Evolutionary conservation across 1,284 basidiomycete genomes (phyloP), one percentile per base, ranked within the genome.

Genomic region (Crucibulum cyathiforme): DNA sequence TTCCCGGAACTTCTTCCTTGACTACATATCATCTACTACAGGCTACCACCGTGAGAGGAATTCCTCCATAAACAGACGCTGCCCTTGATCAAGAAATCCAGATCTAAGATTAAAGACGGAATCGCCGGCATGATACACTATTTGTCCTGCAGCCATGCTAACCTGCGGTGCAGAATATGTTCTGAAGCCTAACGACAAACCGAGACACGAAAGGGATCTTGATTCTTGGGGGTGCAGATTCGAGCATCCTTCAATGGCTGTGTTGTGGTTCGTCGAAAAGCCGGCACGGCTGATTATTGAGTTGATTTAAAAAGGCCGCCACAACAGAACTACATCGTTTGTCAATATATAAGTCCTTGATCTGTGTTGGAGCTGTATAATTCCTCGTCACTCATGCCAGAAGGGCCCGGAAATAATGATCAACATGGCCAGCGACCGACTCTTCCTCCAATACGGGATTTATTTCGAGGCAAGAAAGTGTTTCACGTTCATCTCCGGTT

Each of bases 381-480:
- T 80, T 76, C 80, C 70, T 78, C 74, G 53, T 72, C 72, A 15
- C 19, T 19, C 10, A 15, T 15, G 24, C 46, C 15, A n/a, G 46
- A 48, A 24, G 24, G 24, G 57, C 69, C 74, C 61, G 65, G 69
- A 52, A 74, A 77, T 59, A 71, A 71, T 61, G 68, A 70, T 46
- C 69, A 75, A 63, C 77, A 77, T 66, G 76, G 76, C 56, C 70
- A 77, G 60, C 82, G 88, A 53, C 88, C 89, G 56, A 89, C 85
- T n/a, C 85, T 93, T 55, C 90, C 90, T 47, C 83, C 89, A 50
- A 92, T 93, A 59, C 87, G 88, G 56, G 87, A 90, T 72, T 74
- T 92, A 58, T 89, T 93, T 68, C 80, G 85, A 77, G 85, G 90
- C 89, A 58, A 70, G 81, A 68, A 53, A 49, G 57, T 51, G 49